Conservation (phyloP, 495 filamentous ascomycete species). For the Ramalina intermedia region DNA sequence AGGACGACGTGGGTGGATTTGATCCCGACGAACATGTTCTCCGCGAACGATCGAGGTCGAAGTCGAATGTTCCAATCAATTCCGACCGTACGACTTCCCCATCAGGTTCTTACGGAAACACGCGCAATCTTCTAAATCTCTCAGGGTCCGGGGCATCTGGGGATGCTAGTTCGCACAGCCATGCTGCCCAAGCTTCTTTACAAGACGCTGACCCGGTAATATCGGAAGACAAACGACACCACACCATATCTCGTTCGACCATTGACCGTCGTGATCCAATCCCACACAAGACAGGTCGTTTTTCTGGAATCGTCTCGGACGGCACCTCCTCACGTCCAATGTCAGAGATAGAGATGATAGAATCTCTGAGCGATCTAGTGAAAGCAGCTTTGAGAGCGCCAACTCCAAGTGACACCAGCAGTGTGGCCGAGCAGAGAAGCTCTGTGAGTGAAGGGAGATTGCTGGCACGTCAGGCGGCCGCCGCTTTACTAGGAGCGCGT, state of each 20-base stretch:
- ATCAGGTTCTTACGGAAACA: conserved; percentile 1
- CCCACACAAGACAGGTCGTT: background rate
- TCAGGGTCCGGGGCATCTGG: background rate
- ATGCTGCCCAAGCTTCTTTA: too few relatives aligned
- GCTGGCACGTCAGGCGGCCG: background rate
- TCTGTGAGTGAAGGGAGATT: background rate
- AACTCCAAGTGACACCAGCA: background rate
- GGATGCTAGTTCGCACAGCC: too few relatives aligned
- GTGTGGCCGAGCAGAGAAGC: conserved; percentile 19
- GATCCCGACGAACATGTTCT: background rate
- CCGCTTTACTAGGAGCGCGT: background rate
- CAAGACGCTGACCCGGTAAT: too few relatives aligned
- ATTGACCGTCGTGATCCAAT: background rate
- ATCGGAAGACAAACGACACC: too few relatives aligned
- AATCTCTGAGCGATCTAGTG: conserved; percentile 1
- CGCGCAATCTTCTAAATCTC: background rate
- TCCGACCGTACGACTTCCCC: background rate
- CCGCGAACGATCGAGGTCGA: background rate
- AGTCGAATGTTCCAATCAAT: background rate
- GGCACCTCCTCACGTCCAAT: conserved; percentile 5
- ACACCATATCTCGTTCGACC: too few relatives aligned
- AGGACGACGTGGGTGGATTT: background rate
- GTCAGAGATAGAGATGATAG: conserved; percentile 6
- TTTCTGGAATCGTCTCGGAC: conserved; percentile 6
- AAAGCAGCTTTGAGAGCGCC: background rate